Evolutionary conservation across 2,329 filamentous ascomycete genomes (phyloP).

Genomic region (Escovopsis sp.): DNA sequence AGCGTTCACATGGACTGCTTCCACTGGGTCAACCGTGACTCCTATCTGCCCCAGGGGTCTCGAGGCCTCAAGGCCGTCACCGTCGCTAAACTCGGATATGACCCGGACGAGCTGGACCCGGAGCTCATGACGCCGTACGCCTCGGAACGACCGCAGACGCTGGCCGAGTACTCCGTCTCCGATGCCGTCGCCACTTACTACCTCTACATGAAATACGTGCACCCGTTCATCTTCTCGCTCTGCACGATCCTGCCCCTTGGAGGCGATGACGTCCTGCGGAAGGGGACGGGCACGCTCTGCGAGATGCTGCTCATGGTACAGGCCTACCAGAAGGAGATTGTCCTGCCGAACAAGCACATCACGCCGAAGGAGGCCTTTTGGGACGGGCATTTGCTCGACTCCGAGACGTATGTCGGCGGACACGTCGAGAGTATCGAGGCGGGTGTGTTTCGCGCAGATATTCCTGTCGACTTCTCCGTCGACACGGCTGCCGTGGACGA

Average conservation of each 20-base stretch:
- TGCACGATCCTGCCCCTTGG: slow-evolving; percentile 92
- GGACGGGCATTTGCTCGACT: slow-evolving; percentile 90
- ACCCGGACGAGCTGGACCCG: slow-evolving; percentile 92
- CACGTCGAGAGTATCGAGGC: slow-evolving; percentile 99
- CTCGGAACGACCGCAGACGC: slow-evolving; percentile 74
- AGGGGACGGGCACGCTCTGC: slow-evolving; percentile 95
- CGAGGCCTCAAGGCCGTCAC: slow-evolving; percentile 95
- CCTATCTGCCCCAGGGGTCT: slow-evolving; percentile 92
- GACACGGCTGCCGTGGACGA: slow-evolving; percentile 83
- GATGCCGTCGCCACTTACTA: slow-evolving; percentile 98
- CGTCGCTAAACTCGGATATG: slow-evolving; percentile 93
- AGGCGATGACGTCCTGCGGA: slow-evolving; percentile 82
- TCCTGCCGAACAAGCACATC: slow-evolving; percentile 91
- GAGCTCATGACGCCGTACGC: slow-evolving; percentile 95
- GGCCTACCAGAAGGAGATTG: slow-evolving; percentile 80
- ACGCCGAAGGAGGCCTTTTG: slow-evolving; percentile 86
- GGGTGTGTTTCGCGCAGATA: slow-evolving; percentile 90
- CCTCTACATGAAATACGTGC: slow-evolving; percentile 99
- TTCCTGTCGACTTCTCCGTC: slow-evolving; percentile 86
- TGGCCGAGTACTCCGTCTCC: slow-evolving; percentile 96
- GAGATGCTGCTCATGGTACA: slow-evolving; percentile 99
- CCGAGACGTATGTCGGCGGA: slow-evolving; percentile 93
- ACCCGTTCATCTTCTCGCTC: slow-evolving; percentile 96
- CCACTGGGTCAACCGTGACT: slow-evolving; percentile 97
- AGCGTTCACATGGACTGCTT: slow-evolving; percentile 99